These are phyloP conservation scores for Boletellus emodensis DNA, from an alignment of 768 basidiomycete genomes.

Conservation along the genomic window DNA sequence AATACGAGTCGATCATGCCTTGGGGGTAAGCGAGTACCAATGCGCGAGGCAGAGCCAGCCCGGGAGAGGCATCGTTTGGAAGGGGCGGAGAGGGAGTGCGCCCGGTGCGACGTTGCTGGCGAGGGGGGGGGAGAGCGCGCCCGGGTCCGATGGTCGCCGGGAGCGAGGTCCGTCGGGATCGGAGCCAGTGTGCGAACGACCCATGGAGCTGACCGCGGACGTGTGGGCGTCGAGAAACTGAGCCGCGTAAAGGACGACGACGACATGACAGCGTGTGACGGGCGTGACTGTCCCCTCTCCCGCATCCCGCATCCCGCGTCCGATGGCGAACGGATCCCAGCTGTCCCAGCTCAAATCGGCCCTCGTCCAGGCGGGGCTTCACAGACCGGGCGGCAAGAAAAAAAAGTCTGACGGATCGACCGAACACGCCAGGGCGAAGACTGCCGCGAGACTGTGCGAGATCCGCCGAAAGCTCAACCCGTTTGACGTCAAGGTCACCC, in stretches of 20 bases:
- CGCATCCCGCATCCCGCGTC: background rate
- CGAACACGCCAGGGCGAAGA: conserved; percentile 81
- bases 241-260: no score
- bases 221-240: background rate
- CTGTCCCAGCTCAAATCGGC: conserved; percentile 87
- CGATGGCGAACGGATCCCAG: conserved; percentile 83
- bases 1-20: no score
- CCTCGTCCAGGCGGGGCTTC: conserved; percentile 75
- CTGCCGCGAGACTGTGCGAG: conserved; percentile 71
- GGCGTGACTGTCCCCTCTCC: background rate
- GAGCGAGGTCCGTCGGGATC: no score
- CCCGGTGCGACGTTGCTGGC: no score
- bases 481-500: conserved; percentile 91
- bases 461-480: conserved; percentile 88
- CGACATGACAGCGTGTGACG: background rate
- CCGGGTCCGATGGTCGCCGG: no score
- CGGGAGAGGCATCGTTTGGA: no score
- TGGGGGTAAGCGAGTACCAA: no score
- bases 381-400: conserved; percentile 60
- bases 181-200: no score
- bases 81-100: no score
- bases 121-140: no score
- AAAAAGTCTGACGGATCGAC: conserved; percentile 52
- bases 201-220: background rate
- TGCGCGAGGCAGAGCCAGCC: no score